Evolutionary conservation across 768 basidiomycete genomes (phyloP).

Genomic region (Agrocybe praecox): DNA sequence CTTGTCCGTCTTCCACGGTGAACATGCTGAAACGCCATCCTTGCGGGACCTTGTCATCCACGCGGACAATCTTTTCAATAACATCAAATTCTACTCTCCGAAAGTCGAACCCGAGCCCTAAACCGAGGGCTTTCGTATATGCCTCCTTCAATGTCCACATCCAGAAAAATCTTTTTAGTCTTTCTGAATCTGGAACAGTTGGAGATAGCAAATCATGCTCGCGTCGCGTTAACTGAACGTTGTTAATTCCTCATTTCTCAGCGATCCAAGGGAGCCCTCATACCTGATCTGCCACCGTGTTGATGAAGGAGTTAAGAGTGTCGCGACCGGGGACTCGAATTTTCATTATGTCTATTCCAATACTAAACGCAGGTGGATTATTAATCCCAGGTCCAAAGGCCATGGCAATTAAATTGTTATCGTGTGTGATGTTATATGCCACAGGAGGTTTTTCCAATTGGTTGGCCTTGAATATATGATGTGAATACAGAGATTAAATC

Average conservation of each 20-base stretch:
- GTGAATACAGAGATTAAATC: neutral
- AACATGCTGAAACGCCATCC: slow-evolving; percentile 78
- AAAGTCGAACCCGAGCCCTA: slow-evolving; percentile 85
- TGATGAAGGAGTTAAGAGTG: slow-evolving; percentile 61
- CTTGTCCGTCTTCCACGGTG: slow-evolving; percentile 45
- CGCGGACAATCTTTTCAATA: slow-evolving; percentile 46
- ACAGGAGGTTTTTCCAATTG: slow-evolving; percentile 53
- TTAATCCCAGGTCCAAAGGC: slow-evolving; percentile 49
- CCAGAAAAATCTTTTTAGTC: slow-evolving; percentile 70
- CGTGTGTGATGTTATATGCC: slow-evolving; percentile 83
- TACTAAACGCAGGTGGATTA: slow-evolving; percentile 53
- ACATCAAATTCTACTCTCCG: slow-evolving; percentile 73
- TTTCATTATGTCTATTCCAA: slow-evolving; percentile 87
- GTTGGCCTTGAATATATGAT: slow-evolving; percentile 36
- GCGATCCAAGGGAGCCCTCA: slow-evolving; percentile 5
- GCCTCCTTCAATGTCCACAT: slow-evolving; percentile 94
- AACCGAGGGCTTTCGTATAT: slow-evolving; percentile 85
- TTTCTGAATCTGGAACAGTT: slow-evolving; percentile 47
- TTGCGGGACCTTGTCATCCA: slow-evolving; percentile 56
- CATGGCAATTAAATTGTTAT: slow-evolving; percentile 73
- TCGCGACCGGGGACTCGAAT: slow-evolving; percentile 61
- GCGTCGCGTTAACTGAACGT: slow-evolving; percentile 41
- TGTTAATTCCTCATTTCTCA: slow-evolving; percentile 5
- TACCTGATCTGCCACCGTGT: slow-evolving; percentile 69
- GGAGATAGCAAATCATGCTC: slow-evolving; percentile 42